Evolutionary conservation across 768 basidiomycete genomes (phyloP).

Genomic region (Rhizopogon vinicolor): DNA sequence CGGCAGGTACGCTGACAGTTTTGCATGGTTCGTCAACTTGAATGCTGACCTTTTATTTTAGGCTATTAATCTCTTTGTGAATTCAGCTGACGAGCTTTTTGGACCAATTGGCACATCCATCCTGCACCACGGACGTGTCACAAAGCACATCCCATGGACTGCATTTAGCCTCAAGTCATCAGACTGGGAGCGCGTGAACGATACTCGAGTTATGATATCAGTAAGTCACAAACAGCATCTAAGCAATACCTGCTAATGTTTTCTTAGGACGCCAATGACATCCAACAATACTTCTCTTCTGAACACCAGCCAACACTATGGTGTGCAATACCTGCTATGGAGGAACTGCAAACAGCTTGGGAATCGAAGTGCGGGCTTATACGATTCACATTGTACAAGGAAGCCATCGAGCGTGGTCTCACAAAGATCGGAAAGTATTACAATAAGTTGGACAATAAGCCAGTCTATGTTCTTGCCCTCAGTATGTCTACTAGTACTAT

Average conservation of each 20-base stretch:
- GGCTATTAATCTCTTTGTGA: conserved; percentile 11
- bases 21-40: not conserved
- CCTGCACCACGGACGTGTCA: conserved; percentile 5
- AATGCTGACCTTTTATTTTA: not conserved
- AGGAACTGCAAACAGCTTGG: conserved; percentile 24
- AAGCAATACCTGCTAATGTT: too few species aligned
- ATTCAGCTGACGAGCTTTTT: conserved; percentile 21
- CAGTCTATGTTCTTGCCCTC: conserved; percentile 17
- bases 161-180: conserved; percentile 13
- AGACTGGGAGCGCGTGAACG: conserved; percentile 18
- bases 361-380: conserved; percentile 14
- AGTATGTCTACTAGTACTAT: conserved; percentile 11
- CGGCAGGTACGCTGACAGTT: conserved; percentile 5
- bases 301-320: conserved; percentile 21
- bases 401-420: conserved; percentile 15
- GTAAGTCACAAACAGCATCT: conserved; percentile 5
- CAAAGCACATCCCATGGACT: conserved; percentile 23
- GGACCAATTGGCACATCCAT: conserved; percentile 28
- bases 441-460: conserved; percentile 9
- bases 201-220: conserved; percentile 9
- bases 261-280: conserved; percentile 17
- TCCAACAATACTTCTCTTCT: conserved; percentile 25
- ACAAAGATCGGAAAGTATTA: conserved; percentile 24
- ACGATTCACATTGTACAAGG: conserved; percentile 12
- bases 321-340: conserved; percentile 20